Percentiles rank a stretch among this genome's conserved stretches.
Evolutionary conservation across 2,329 filamentous ascomycete genomes (phyloP).

Genomic region (Elsinoe ampelina): DNA sequence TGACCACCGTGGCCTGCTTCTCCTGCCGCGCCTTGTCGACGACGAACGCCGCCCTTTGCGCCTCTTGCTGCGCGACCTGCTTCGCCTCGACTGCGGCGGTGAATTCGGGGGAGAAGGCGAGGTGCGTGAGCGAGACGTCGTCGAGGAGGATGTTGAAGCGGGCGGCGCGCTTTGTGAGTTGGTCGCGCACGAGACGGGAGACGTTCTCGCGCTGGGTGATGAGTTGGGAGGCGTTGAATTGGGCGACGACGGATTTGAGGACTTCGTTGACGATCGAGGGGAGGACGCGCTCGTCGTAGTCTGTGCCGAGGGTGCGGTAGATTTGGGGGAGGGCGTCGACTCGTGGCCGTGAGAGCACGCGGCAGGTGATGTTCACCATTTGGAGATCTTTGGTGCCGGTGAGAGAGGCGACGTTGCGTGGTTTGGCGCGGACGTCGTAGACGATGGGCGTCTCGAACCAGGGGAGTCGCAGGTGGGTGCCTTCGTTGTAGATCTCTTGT

Average conservation of each 20-base stretch:
- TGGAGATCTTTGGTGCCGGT: conserved; percentile 98
- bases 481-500: conserved; percentile 95
- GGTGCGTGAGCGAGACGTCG: conserved; percentile 85
- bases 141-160: conserved; percentile 96
- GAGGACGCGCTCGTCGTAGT: conserved; percentile 96
- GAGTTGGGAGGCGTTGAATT: conserved; percentile 96
- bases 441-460: conserved; percentile 97
- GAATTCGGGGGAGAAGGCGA: conserved; percentile 61
- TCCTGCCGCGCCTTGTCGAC: conserved; percentile 98
- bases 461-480: conserved; percentile 86
- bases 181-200: conserved; percentile 80
- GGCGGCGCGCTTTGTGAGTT: conserved; percentile 79
- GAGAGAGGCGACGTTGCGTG: conserved; percentile 89
- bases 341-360: conserved; percentile 87
- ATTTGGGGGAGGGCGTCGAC: conserved; percentile 88
- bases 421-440: conserved; percentile 97
- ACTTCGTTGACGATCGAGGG: conserved; percentile 99
- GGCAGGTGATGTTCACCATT: conserved; percentile 99
- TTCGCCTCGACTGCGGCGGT: conserved; percentile 61
- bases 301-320: conserved; percentile 86
- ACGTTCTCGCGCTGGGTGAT: conserved; percentile 99
- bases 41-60: conserved; percentile 90
- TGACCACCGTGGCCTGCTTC: conserved; percentile 98
- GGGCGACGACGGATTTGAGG: conserved; percentile 93
- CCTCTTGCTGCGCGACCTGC: conserved; percentile 75